phyloP scores from a whole-genome alignment of 257 asterid genomes.

The Solanum acaule region DNA sequence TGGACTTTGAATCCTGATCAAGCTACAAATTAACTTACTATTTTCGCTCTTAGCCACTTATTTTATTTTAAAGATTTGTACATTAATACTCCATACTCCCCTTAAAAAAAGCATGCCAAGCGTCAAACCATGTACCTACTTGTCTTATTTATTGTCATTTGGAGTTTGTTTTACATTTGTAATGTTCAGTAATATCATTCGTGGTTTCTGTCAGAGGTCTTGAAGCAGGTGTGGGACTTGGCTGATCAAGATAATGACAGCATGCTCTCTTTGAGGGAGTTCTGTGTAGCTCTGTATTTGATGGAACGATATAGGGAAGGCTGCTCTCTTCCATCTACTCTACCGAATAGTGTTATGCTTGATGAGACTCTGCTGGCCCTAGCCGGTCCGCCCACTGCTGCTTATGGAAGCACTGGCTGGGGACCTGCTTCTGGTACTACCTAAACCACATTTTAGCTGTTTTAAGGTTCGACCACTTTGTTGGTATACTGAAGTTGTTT shows the following conservation, averaged over 20 bases:
- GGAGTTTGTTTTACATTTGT: neutral
- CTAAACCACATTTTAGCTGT: neutral
- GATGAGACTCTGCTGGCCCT: conserved; percentile 68
- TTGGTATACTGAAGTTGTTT: neutral
- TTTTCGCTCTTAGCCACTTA: neutral
- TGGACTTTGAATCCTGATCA: neutral
- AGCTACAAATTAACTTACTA: neutral
- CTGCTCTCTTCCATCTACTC: conserved; percentile 51
- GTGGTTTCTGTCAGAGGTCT: conserved; percentile 60
- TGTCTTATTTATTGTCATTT: neutral
- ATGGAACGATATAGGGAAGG: conserved; percentile 97
- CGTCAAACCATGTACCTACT: neutral
- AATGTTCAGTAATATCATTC: conserved; percentile 7
- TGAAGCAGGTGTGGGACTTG: conserved; percentile 97
- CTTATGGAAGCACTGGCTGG: conserved; percentile 62
- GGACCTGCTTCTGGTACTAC: conserved; percentile 49
- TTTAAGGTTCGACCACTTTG: neutral
- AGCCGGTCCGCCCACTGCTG: conserved; percentile 74
- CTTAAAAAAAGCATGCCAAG: neutral
- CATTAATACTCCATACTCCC: neutral
- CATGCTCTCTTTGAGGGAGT: conserved; percentile 95
- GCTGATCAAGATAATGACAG: conserved; percentile 94
- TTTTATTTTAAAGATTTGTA: neutral
- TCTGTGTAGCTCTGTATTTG: conserved; percentile 75
- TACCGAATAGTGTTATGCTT: conserved; percentile 80